Conservation (phyloP, 441 rosid genomes). For the Adansonia rubrostipa region DNA sequence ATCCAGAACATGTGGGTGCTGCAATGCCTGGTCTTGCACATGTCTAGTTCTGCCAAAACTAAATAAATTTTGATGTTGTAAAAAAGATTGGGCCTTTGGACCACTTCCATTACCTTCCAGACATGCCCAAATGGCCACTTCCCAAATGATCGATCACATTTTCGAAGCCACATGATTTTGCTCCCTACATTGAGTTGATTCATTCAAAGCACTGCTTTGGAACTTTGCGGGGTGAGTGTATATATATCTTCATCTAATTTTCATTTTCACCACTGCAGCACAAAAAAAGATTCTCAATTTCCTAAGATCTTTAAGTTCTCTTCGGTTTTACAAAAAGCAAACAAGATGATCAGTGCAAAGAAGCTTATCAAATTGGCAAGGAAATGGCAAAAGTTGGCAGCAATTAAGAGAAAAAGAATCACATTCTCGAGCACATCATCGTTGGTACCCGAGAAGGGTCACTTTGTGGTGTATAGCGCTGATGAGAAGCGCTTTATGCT, state of each 20-base stretch:
- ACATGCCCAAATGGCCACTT: slow-evolving; percentile 10
- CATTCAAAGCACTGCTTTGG: background rate
- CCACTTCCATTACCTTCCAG: background rate
- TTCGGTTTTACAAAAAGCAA: background rate
- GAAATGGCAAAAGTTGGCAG: slow-evolving; percentile 34
- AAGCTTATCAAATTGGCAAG: slow-evolving; percentile 32
- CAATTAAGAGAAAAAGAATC: slow-evolving; percentile 19
- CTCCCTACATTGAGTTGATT: background rate
- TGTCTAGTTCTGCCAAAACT: background rate
- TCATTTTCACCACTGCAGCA: background rate
- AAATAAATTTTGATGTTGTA: background rate
- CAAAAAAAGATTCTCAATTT: background rate
- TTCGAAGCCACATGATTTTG: slow-evolving; percentile 9
- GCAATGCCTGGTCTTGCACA: background rate
- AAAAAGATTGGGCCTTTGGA: background rate
- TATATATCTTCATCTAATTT: background rate
- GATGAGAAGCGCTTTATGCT: slow-evolving; percentile 31
- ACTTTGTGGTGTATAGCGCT: slow-evolving; percentile 40
- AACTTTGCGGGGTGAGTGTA: background rate
- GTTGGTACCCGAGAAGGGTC: slow-evolving; percentile 35
- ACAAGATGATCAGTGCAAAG: slow-evolving; percentile 24
- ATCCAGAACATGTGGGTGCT: background rate
- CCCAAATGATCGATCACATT: background rate
- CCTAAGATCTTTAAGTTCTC: background rate
- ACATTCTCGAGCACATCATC: slow-evolving; percentile 12